Evolutionary conservation across 257 asterid species (phyloP).

Genomic region (Buddleja alternifolia): DNA sequence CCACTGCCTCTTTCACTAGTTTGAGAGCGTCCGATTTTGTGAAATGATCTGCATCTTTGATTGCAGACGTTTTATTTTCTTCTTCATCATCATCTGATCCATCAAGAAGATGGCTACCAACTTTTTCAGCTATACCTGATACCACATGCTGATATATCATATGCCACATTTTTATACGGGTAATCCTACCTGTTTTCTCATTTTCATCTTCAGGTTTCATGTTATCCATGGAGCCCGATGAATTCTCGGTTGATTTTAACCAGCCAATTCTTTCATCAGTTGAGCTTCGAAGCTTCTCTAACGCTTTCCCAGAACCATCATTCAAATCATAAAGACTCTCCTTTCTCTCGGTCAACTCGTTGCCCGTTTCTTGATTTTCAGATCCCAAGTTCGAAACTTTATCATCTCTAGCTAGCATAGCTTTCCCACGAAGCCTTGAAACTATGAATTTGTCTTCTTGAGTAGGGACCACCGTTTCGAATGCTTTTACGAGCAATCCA

Average conservation of each 20-base stretch:
- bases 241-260: too few relatives aligned
- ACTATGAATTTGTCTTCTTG: slow-evolving; percentile 47
- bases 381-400: slow-evolving; percentile 7
- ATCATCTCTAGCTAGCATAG: not conserved
- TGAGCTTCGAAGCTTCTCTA: too few relatives aligned
- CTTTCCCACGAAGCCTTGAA: slow-evolving; percentile 27
- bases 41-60: slow-evolving; percentile 25
- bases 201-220: slow-evolving; percentile 13
- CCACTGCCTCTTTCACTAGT: slow-evolving; percentile 85
- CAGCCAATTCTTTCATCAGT: too few relatives aligned
- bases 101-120: slow-evolving; percentile 68
- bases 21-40: slow-evolving; percentile 72
- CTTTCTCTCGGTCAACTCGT: not conserved
- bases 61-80: slow-evolving; percentile 32
- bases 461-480: slow-evolving; percentile 81
- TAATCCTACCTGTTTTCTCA: slow-evolving; percentile 41
- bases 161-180: slow-evolving; percentile 82
- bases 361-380: slow-evolving; percentile 14
- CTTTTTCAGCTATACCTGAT: slow-evolving; percentile 66
- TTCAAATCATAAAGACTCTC: not conserved
- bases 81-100: slow-evolving; percentile 65
- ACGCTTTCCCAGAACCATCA: too few relatives aligned
- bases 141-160: slow-evolving; percentile 88
- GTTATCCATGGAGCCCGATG: slow-evolving; percentile 16
- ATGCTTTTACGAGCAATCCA: slow-evolving; percentile 85